Evolutionary conservation across 306 rosid genomes (phyloP), one percentile per base, ranked within the genome.

Genomic region (Vachellia pachyceras): DNA sequence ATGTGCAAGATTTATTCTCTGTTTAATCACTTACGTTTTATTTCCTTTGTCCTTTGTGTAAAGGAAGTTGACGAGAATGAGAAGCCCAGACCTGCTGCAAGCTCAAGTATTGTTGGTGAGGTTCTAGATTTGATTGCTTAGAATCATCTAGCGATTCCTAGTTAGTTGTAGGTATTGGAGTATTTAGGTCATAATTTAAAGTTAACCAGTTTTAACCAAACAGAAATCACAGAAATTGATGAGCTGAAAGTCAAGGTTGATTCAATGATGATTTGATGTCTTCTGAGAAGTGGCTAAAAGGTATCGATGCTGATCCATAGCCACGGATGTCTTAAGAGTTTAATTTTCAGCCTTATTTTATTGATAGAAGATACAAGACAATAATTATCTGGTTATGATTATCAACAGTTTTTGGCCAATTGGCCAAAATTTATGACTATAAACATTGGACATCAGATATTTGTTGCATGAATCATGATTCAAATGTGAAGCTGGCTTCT

Each of bases 61-160:
- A 91, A 95, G 99, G 90, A 84, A 75, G 84, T 72, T 80, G 80
- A 70, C 18, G 87, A 46, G 74, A 79, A 58, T 49, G 85, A 78
- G 84, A 86, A 91, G 69, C 73, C 80, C 18, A n/a, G n/a, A n/a
- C n/a, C n/a, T n/a, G 83, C 90, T 52, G 77, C 84, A 1, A 82
- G 87, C 70, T 88, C 90, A 47, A 61, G 52, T 52, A 33, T 45
- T 45, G 74, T 7, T 61, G 95, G 92, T 86, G 82, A 89, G 91
- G 82, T 73, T 89, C 45, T 75, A 65, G 67, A 42, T 79, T 22
- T 60, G 72, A 70, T 67, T 69, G 33, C 61, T n/a, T 23, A 76
- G 25, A 47, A 58, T 63, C 41, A 1, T 33, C 15, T 83, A 20
- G 77, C 13, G 3, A 49, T 73, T 72, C 37, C 65, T 57, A 10